A percentile compares a stretch with the other conserved stretches of the same genome.
Conservation (phyloP, 2,329 filamentous ascomycete species). For the Colletotrichum euphorbiae region DNA sequence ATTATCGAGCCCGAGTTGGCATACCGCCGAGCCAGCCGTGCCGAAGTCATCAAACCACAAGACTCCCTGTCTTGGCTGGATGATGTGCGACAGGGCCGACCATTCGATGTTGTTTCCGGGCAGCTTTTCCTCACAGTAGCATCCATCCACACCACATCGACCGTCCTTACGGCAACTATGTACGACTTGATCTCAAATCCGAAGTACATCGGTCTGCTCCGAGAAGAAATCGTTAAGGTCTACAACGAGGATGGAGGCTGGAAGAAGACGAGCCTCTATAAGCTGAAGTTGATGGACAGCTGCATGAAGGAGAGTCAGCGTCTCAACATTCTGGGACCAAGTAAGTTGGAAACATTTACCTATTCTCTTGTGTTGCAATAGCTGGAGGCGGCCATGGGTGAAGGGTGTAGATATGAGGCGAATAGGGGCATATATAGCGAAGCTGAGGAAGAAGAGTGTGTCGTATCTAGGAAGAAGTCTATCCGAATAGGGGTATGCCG, state of each 20-base stretch:
- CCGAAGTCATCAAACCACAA: background rate
- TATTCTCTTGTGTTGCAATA: no score
- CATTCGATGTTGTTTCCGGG: background rate
- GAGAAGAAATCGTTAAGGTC: background rate
- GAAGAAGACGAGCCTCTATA: background rate
- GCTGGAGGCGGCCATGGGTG: no score
- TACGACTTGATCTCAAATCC: background rate
- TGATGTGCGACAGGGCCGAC: background rate
- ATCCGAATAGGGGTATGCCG: no score
- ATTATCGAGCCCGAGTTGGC: background rate
- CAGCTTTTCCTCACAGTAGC: background rate
- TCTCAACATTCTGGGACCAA: background rate
- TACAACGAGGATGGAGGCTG: background rate
- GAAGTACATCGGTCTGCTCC: background rate
- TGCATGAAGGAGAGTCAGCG: background rate
- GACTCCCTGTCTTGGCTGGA: background rate
- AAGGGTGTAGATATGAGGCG: no score
- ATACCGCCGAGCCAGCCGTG: background rate
- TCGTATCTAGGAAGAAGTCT: no score
- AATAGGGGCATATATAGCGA: no score
- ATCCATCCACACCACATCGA: background rate
- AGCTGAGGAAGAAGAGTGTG: no score
- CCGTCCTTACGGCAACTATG: background rate
- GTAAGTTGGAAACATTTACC: background rate
- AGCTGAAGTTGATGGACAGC: background rate